Evolutionary conservation across 768 basidiomycete genomes (phyloP).

Genomic region (Leucogyrophana mollusca): DNA sequence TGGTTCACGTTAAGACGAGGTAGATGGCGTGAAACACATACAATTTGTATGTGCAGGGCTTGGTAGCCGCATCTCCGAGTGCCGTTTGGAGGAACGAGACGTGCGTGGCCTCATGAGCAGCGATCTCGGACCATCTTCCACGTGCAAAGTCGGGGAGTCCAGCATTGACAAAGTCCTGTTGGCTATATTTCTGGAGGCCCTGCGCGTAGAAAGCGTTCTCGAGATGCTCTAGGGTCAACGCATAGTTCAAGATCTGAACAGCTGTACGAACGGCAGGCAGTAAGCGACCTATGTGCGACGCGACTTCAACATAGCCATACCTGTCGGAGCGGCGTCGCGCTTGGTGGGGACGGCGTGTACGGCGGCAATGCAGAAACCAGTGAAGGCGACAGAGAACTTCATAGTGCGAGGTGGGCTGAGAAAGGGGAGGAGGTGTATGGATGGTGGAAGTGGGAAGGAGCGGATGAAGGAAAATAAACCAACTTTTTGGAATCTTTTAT

Average conservation of each 20-base stretch:
- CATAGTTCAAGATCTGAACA: constrained; percentile 40
- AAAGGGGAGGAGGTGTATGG: no score
- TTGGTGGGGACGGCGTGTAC: background rate
- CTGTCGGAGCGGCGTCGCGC: constrained; percentile 3
- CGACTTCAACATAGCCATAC: background rate
- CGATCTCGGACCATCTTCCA: constrained; percentile 50
- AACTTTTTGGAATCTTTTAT: no score
- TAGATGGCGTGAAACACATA: constrained; percentile 23
- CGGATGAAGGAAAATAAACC: no score
- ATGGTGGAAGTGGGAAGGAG: no score
- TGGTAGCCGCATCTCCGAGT: constrained; percentile 42
- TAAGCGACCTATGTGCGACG: background rate
- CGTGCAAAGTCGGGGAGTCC: constrained; percentile 51
- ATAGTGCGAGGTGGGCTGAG: background rate
- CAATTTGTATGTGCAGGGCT: constrained; percentile 65
- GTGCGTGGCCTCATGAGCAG: constrained; percentile 54
- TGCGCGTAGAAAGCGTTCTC: constrained; percentile 43
- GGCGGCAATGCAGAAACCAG: background rate
- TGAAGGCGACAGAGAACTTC: constrained; percentile 1
- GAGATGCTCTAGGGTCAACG: constrained; percentile 48
- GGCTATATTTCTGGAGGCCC: constrained; percentile 44
- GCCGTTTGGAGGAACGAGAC: constrained; percentile 48
- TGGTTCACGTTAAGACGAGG: background rate
- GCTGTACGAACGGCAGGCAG: background rate
- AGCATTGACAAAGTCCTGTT: constrained; percentile 42